Base-by-base conservation (phyloP, 257 asterid species). In the Solanum pennellii region DNA sequence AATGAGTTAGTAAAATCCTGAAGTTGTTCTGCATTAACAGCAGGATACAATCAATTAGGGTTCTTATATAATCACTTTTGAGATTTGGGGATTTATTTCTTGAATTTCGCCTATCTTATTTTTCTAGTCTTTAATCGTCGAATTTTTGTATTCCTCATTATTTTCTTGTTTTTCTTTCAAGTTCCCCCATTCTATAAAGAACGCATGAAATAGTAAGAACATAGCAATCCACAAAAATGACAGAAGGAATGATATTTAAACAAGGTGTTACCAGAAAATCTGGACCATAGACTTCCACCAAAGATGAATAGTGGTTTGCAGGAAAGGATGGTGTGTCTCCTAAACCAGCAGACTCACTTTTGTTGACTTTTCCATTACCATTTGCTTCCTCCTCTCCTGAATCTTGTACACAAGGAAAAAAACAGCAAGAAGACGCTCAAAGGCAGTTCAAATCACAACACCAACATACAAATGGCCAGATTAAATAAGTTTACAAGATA, bases 261-360 rank as follows among this genome's bases (percentile, higher is more conserved):
- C 82, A 68, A 87, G 65, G 83, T 35, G 82, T 77, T n/a, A 91
- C 91, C 77, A 86, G 85, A 75, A 31, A 86, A 74, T 74, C 87
- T 60, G 12, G 68, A 52, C 88, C 77, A 60, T 84, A 68, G 37
- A 83, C 33, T 83, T 27, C 23, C 56, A 85, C 85, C 88, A 56
- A 39, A 37, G 49, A 88, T 27, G 88, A 27, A 60, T 77, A 39
- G 14, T 13, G 62, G 44, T 13, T 52, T 39, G 62, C 59, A 65
- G n/a, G 25, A 44, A 74, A 47, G 80, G 86, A 52, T 35, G 88
- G 62, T 29, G 52, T 25, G 25, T 44, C 89, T 79, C 23, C 75
- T 56, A 69, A 84, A 80, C 65, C 85, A 60, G 69, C 87, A 56
- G 88, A 87, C 33, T 73, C 76, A 83, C 65, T 12, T 86, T 89